Percentiles rank a stretch among this genome's conserved stretches.
Evolutionary conservation across 805 yeast genomes (phyloP).

Genomic region (Teunomyces funiuensis): DNA sequence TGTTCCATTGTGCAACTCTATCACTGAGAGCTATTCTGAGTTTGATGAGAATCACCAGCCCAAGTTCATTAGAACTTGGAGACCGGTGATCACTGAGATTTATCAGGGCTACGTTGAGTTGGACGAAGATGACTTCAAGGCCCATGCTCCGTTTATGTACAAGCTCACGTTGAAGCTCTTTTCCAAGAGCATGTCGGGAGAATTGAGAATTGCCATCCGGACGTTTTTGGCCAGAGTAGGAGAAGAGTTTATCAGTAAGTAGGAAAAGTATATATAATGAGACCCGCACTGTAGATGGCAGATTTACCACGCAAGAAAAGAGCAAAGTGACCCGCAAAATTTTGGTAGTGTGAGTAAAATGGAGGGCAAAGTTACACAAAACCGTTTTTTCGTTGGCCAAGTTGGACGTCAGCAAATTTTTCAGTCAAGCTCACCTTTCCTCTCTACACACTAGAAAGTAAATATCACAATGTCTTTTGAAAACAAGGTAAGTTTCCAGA

Average conservation of each 20-base stretch:
- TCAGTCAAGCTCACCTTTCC: conserved; percentile 6
- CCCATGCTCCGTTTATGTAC: conserved; percentile 60
- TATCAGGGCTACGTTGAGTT: conserved; percentile 78
- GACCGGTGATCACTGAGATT: conserved; percentile 89
- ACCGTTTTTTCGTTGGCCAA: conserved; percentile 5
- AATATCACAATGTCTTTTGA: conserved; percentile 42
- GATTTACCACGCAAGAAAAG: background rate
- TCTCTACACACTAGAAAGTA: conserved; percentile 5
- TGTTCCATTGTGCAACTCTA: conserved; percentile 68
- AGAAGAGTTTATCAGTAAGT: conserved; percentile 28
- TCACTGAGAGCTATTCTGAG: conserved; percentile 66
- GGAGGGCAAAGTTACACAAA: conserved; percentile 9
- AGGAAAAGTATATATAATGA: conserved; percentile 1
- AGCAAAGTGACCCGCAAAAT: background rate
- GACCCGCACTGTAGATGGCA: background rate
- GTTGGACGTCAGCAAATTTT: conserved; percentile 13
- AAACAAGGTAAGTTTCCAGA: conserved; percentile 42
- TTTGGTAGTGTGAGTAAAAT: background rate
- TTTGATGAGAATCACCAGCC: conserved; percentile 78
- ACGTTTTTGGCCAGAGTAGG: conserved; percentile 57
- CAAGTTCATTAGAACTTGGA: conserved; percentile 80
- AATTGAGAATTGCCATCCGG: conserved; percentile 60
- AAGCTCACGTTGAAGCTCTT: conserved; percentile 57
- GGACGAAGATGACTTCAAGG: conserved; percentile 67
- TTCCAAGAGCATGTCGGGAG: conserved; percentile 59